Base-by-base conservation (phyloP, 129 eudicot genomes). In the Glebionis coronaria region DNA sequence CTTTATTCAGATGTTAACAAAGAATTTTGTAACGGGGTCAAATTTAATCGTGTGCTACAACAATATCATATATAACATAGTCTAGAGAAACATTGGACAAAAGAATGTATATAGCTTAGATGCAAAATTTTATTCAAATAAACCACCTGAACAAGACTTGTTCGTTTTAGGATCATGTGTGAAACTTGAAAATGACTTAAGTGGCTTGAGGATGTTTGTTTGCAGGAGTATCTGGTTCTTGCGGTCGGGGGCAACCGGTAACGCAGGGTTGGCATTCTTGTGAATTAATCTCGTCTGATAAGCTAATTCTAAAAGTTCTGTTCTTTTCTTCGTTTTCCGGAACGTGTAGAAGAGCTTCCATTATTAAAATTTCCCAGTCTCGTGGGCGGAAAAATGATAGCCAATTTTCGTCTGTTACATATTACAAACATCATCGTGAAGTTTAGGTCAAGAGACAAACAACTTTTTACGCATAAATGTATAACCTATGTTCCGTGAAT, bases 311-410 rank as follows among this genome's bases (percentile, higher is more conserved):
- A 45, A 84, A 80, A 3, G 95, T 93, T 80, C 72, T 81, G 38
- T 80, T 78, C 70, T 83, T 74, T 82, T 84, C 88, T 54, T 93
- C 98, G 64, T 93, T 93, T 55, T 79, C 82, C 2, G 98, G 98
- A 54, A 88, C 85, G 18, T 93, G 91, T 65, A 93, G 73, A 16
- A 93, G 88, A 44, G 95, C 97, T 82, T 93, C 98, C 95, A 93
- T 86, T 13, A 93, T 79, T 38, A 93, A 85, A 47, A 93, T 86
- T 31, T 93, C 95, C 89, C 95, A 88, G 57, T 86, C 95, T 4
- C 87, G 90, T 3, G 97, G 83, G 9, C 83, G 76, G 58, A 93
- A 79, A 75, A 83, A 79, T 68, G 95, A 76, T 69, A 74, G 73
- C 97, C 86, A 81, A 16, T 52, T 61, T 51, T 81, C 86, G 51